Base-by-base conservation (phyloP, 108 stramenopile species). In the Pseudonitzschia delicatissima region DNA sequence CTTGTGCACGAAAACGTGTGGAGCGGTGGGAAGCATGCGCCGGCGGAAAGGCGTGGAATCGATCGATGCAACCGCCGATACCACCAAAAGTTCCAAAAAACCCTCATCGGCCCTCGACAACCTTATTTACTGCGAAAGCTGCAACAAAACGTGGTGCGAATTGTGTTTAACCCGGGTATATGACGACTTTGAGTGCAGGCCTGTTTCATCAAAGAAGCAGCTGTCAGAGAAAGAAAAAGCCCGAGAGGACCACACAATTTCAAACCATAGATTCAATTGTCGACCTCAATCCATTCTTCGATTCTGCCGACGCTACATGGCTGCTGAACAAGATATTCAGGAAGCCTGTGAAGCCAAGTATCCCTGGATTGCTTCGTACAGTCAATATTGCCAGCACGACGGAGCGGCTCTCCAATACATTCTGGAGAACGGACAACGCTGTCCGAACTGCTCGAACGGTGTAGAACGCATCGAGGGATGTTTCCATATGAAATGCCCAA, bases 381-480 rank as follows among this genome's bases (percentile, higher is more conserved):
- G 75, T 5, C 33, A 45, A 7, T 47, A 48, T 8, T 20, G 78
- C 33, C 29, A 71, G 20, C 52, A 66, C 12, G 82, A 79, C 45
- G 62, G 62, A 11, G 57, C 21, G 31, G 67, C 60, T 21, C 58
- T 39, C 9, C 50, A 13, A 26, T 82, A 77, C 71, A 42, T 82
- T 12, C 35, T 76, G 52, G 48, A 82, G 40, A 64, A 82, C 52
- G 82, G 71, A 37, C 70, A 79, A 64, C 45, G 48, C 15, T 82
- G 82, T 69, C 82, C 82, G 40, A 64, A 62, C 47, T 82, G 82
- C 52, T 23, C 17, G 5, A 69, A 29, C 34, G 82, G 78, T 25
- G 66, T 82, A 20, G 82, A 79, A 48, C 74, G 82, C 3, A 44
- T 55, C 25, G 77, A 72, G 59, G 82, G 82, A 29, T 82, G 82